phyloP scores from a whole-genome alignment of 176 grass and related monocot genomes.

The Triticum dicoccoides region DNA sequence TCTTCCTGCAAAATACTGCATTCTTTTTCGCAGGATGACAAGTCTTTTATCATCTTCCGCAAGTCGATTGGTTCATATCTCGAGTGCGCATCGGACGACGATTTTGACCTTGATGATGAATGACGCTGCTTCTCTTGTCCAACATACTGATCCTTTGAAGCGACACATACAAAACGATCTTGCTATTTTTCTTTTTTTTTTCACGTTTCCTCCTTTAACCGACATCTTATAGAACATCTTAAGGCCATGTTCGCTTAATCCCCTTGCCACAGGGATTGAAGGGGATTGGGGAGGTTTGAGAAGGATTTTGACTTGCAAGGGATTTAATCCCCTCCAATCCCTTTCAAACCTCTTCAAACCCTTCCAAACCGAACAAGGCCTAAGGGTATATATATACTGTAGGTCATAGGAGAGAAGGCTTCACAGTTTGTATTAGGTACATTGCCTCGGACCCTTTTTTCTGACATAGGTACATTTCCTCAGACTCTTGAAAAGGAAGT shows the following conservation, averaged over 20 bases:
- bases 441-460: no score
- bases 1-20: not conserved
- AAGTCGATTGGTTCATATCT: slow-evolving; percentile 74
- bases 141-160: not conserved
- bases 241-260: not conserved
- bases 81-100: slow-evolving; percentile 71
- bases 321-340: no score
- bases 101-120: slow-evolving; percentile 66
- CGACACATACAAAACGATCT: not conserved
- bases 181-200: not conserved
- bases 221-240: not conserved
- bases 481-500: no score
- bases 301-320: no score
- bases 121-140: not conserved
- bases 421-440: not conserved
- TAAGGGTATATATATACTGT: not conserved
- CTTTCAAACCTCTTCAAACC: no score
- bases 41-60: slow-evolving; percentile 63
- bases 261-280: no score
- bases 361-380: no score
- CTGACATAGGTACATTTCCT: no score
- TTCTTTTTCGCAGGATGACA: slow-evolving; percentile 54
- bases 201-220: not conserved
- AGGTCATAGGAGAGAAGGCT: not conserved
- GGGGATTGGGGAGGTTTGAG: no score